phyloP scores from a whole-genome alignment of 169 alveolate species.

The Plasmodium gallinaceum region DNA sequence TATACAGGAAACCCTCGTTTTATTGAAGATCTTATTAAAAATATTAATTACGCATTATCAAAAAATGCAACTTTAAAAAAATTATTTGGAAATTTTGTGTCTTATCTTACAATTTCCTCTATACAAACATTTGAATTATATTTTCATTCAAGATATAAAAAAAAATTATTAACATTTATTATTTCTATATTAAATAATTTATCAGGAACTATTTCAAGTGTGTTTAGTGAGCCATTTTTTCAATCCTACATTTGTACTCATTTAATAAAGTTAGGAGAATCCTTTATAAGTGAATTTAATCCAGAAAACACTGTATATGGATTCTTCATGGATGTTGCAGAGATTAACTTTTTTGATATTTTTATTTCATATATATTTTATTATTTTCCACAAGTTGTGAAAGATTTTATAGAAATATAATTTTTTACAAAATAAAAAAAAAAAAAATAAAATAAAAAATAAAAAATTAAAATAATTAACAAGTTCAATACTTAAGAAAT shows the following conservation, averaged over 20 bases:
- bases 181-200: slow-evolving; percentile 29
- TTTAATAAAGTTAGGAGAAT: slow-evolving; percentile 45
- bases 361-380: slow-evolving; percentile 42
- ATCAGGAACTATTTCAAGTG: slow-evolving; percentile 48
- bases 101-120: slow-evolving; percentile 68
- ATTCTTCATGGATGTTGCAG: slow-evolving; percentile 64
- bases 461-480: neutral
- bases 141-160: slow-evolving; percentile 64
- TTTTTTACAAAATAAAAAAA: neutral
- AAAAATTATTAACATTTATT: slow-evolving; percentile 27
- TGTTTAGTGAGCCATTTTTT: slow-evolving; percentile 55
- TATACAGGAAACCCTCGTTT: slow-evolving; percentile 49
- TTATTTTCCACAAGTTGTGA: slow-evolving; percentile 39
- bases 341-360: slow-evolving; percentile 39
- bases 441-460: neutral
- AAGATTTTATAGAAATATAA: slow-evolving; percentile 26
- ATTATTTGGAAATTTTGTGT: slow-evolving; percentile 58
- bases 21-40: slow-evolving; percentile 52
- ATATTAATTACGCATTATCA: slow-evolving; percentile 41
- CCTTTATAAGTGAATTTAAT: slow-evolving; percentile 59
- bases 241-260: slow-evolving; percentile 65
- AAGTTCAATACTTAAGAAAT: too few species aligned
- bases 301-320: slow-evolving; percentile 61
- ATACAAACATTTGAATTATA: slow-evolving; percentile 53
- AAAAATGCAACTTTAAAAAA: slow-evolving; percentile 49